Evolutionary conservation across 164 flowering plant species (phyloP), one percentile per base, ranked within the genome.

Genomic region (Vitis amurensis): DNA sequence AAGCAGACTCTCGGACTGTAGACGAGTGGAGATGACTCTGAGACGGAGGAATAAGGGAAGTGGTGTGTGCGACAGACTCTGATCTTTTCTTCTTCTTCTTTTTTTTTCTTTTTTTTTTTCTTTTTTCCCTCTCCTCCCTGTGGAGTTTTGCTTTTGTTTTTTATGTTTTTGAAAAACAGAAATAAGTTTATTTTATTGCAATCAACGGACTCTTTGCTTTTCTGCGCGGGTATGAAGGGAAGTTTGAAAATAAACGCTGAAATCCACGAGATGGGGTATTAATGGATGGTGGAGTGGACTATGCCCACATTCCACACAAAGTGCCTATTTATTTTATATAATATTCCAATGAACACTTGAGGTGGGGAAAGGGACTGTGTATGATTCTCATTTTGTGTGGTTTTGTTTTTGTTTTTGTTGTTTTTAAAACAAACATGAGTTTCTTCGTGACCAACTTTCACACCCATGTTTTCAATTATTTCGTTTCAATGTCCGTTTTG

Each of bases 211-310:
- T 64, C 53, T 61, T 37, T 63, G 82, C 64, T 76, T 74, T 68
- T 83, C 85, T 76, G 90, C 85, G 91, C 93, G 89, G 90, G 84
- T 69, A 71, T 79, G 84, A 75, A 70, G 74, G 61, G 67, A 15
- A 66, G 82, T 86, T 89, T 82, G 88, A 85, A 89, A 81, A 80
- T 73, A 27, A 84, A 87, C 87, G 82, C 89, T 87, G 94, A 87
- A 86, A 77, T 81, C 83, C 90, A 89, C 81, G 89, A 73, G 74
- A 66, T 31, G 31, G 27, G 16, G 69, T 72, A 64, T 77, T 71
- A 81, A 80, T 76, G 74, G 55, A 73, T 66, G 72, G 53, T 23
- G 9, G 51, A 11, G 66, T 47, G 27, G 47, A 58, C 37, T n/a
- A 74, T 30, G 59, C 71, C 63, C 61, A 31, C 61, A 63, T 48